A percentile compares a stretch with the other conserved stretches of the same genome.
Conservation (phyloP, 345 rosid species). For the rapeseed (Brassica napus) region Da-Ae NC_063439.1:28736501-28737000, state of each 20-base stretch:
- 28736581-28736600: not conserved
- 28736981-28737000: not conserved
- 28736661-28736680: too few species aligned
- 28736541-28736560: not conserved
- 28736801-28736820: not conserved
- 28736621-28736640: not conserved
- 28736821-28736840: not conserved
- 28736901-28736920: not conserved
- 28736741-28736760: not conserved
- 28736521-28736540: not conserved
- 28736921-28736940: not conserved
- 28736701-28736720: too few species aligned
- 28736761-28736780: not conserved
- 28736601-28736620: not conserved
- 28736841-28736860: not conserved
- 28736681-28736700: too few species aligned
- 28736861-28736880: not conserved
- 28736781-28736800: not conserved
- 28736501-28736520: conserved; percentile 82
- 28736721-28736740: too few species aligned
- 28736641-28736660: too few species aligned
- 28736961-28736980: not conserved
- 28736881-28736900: conserved; percentile 1
- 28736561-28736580: not conserved
- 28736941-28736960: too few species aligned